Base-by-base conservation (phyloP, 108 stramenopile species). In the Nitzschia putrida region DNA sequence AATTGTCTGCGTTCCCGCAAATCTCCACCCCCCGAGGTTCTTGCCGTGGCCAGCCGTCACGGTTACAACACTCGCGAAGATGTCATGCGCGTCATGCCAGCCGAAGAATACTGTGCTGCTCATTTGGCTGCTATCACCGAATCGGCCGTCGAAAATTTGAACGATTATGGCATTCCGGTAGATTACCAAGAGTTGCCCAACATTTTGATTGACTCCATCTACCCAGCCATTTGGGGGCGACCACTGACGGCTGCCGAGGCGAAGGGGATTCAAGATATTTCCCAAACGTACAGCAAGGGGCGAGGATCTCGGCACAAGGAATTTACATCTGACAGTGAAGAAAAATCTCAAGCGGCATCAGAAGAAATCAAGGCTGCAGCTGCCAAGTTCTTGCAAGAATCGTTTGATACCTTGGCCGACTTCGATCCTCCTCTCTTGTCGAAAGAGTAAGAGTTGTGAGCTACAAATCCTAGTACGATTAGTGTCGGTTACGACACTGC, bases 71-170 rank as follows among this genome's bases (percentile, higher is more conserved):
- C 41, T 21, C 23, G 44, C 9, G 43, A 16, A 10, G n/a, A 21
- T 13, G 21, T 23, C 20, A 1, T 59, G 57, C 14, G 14, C 0
- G 57, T 64, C 18, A 34, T 84, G 59, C 52, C 72, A n/a, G 59
- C 78, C 42, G 84, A 83, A 64, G 78, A 86, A 68, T 89, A 88
- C 61, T 95, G 94, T 78, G 88, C 94, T 9, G 82, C 84, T 0
- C 94, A 92, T 76, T 79, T 95, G 63, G 86, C 89, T n/a, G 78
- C 78, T 42, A 68, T 92, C 26, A 86, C 83, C 51, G 86, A 89
- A 74, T 71, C 88, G 14, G 94, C 94, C 49, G 61, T 88, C 0
- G 40, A 47, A 12, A 73, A 61, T 38, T 22, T 86, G 20, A 66
- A 79, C 44, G 11, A 64, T 69, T 42, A 83, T 68, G 90, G 86